phyloP scores from a whole-genome alignment of 345 rosid genomes.

The Pugionium cornutum region DNA sequence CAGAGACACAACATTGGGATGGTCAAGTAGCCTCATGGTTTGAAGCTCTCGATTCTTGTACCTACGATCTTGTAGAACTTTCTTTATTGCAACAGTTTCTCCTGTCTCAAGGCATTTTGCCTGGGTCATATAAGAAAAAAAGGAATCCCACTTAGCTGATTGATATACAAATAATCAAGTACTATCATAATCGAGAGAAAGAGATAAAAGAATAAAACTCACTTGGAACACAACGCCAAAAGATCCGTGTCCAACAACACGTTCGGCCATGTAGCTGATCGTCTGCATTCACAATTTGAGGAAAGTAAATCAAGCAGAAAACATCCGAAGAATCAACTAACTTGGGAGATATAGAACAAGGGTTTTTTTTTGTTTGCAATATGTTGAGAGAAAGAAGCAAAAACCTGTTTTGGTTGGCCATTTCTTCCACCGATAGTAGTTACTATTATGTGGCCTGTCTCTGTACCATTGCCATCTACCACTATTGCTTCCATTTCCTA shows the following conservation, averaged over 20 bases:
- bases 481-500: constrained; percentile 95
- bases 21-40: constrained; percentile 98
- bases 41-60: constrained; percentile 98
- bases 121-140: constrained; percentile 38
- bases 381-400: not conserved
- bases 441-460: constrained; percentile 92
- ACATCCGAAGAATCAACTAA: not conserved
- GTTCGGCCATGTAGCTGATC: constrained; percentile 98
- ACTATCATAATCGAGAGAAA: not conserved
- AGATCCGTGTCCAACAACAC: constrained; percentile 95
- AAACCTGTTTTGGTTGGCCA: constrained; percentile 95
- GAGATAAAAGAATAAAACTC: constrained; percentile 3
- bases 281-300: constrained; percentile 54
- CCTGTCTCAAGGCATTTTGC: constrained; percentile 96
- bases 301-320: not conserved
- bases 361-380: not conserved
- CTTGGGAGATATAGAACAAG: not conserved
- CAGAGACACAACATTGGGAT: constrained; percentile 80
- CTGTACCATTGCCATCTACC: constrained; percentile 86
- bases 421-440: constrained; percentile 97
- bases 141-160: constrained; percentile 3
- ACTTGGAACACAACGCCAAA: constrained; percentile 99
- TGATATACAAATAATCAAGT: not conserved
- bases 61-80: constrained; percentile 95
- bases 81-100: constrained; percentile 96